Percentiles rank a stretch among this genome's conserved stretches.
These are phyloP conservation scores for Nicotiana undulata DNA, from an alignment of 257 asterid genomes.

Conservation along the genomic window DNA sequence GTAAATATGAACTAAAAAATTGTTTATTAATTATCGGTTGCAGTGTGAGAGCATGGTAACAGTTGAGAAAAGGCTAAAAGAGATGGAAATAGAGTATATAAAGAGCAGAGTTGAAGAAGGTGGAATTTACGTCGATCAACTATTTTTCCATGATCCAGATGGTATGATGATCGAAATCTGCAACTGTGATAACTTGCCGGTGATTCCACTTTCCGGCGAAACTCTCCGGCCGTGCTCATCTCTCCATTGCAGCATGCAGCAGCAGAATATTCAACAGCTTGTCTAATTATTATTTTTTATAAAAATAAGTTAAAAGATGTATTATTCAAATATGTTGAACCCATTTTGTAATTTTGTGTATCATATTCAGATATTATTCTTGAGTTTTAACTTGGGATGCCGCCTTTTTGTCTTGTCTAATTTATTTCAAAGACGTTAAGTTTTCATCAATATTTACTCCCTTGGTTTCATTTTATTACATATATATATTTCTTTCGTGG, in stretches of 20 bases:
- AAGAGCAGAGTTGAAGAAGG: constrained; percentile 23
- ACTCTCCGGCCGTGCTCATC: constrained; percentile 3
- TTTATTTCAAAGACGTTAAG: neutral
- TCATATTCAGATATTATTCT: neutral
- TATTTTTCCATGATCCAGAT: constrained; percentile 24
- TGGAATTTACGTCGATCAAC: constrained; percentile 16
- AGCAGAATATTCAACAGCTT: neutral
- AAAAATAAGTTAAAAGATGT: neutral
- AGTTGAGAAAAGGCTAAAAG: constrained; percentile 15
- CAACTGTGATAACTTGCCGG: constrained; percentile 18
- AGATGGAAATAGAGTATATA: constrained; percentile 16
- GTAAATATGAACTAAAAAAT: neutral
- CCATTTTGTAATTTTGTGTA: neutral
- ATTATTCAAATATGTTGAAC: neutral
- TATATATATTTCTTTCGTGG: too few relatives aligned
- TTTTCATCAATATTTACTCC: neutral
- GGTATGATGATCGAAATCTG: constrained; percentile 28
- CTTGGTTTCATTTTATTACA: too few relatives aligned
- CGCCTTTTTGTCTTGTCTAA: neutral
- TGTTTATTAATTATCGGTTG: neutral
- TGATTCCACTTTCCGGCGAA: neutral
- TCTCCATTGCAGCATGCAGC: neutral
- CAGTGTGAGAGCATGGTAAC: constrained; percentile 23
- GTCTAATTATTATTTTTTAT: neutral
- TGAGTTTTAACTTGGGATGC: neutral